These are phyloP conservation scores for Syzygium oleosum DNA, from an alignment of 345 rosid genomes.

Conservation along the genomic window DNA sequence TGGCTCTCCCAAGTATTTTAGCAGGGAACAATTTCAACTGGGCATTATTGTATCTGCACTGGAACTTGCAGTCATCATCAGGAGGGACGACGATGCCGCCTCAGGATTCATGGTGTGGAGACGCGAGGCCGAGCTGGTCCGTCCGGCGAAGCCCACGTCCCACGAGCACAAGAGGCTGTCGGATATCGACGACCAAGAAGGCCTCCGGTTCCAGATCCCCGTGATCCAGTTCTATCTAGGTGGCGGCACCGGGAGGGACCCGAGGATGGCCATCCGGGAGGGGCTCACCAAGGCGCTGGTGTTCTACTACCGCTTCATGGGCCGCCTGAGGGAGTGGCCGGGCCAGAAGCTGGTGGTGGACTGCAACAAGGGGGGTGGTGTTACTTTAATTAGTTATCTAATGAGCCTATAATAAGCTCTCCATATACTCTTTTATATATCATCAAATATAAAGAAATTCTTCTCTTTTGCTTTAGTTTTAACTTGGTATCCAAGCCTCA, in stretches of 20 bases:
- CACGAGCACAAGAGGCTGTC: neutral
- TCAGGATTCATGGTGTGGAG: neutral
- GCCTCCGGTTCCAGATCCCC: neutral
- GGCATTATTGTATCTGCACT: too few species aligned
- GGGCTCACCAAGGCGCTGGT: constrained; percentile 6
- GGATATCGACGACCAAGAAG: constrained; percentile 5
- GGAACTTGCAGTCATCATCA: neutral
- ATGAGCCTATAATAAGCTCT: too few species aligned
- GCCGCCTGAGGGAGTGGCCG: neutral
- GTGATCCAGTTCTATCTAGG: neutral
- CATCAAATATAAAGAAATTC: too few species aligned
- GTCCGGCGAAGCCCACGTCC: neutral
- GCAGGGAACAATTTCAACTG: too few species aligned
- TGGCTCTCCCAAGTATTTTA: neutral
- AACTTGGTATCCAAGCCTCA: too few species aligned
- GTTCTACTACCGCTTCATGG: constrained; percentile 6
- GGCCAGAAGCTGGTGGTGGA: constrained; percentile 7
- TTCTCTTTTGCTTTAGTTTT: too few species aligned
- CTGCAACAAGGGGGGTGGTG: neutral
- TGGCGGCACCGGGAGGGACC: neutral
- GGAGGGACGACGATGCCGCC: neutral
- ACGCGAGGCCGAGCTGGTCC: neutral
- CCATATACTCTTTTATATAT: too few species aligned
- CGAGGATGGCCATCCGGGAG: neutral
- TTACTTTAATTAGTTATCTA: too few species aligned